These are phyloP conservation scores for Cymbopogon citratus DNA, from an alignment of 176 grass and related monocot genomes.

Conservation along the genomic window DNA sequence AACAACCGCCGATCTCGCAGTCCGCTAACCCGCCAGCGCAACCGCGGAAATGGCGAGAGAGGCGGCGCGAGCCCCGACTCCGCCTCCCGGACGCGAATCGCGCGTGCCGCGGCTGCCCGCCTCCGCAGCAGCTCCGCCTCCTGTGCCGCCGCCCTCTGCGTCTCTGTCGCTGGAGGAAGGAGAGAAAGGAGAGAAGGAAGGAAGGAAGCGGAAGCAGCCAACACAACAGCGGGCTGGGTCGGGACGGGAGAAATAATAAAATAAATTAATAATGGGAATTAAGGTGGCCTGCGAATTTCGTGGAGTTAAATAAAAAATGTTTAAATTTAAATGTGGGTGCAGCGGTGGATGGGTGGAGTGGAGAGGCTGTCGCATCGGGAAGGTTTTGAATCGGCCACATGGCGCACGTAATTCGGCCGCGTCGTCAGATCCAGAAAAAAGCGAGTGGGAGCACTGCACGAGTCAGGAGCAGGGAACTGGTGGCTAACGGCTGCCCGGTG, in stretches of 20 bases:
- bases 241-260: not conserved
- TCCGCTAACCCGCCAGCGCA: not conserved
- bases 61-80: not conserved
- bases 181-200: constrained; percentile 18
- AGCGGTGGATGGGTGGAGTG: not conserved
- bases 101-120: not conserved
- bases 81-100: not conserved
- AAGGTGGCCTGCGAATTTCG: constrained; percentile 35
- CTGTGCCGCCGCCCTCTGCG: not conserved
- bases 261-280: constrained; percentile 19
- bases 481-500: not conserved
- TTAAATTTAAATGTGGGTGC: constrained; percentile 42
- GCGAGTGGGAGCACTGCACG: not conserved
- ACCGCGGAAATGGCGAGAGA: not conserved
- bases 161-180: constrained; percentile 24
- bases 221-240: not conserved
- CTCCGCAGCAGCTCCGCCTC: not conserved
- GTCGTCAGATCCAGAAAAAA: constrained; percentile 24
- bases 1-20: constrained; percentile 19
- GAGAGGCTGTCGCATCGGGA: too few relatives aligned
- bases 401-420: not conserved
- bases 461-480: not conserved
- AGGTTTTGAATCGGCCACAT: constrained; percentile 40
- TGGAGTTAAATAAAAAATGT: constrained; percentile 18
- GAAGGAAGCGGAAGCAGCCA: not conserved